A percentile compares a stretch with the other conserved stretches of the same genome.
These are phyloP conservation scores for Gaeumannomyces sp. DNA, from an alignment of 2,329 filamentous ascomycete species.

Conservation along the genomic window DNA sequence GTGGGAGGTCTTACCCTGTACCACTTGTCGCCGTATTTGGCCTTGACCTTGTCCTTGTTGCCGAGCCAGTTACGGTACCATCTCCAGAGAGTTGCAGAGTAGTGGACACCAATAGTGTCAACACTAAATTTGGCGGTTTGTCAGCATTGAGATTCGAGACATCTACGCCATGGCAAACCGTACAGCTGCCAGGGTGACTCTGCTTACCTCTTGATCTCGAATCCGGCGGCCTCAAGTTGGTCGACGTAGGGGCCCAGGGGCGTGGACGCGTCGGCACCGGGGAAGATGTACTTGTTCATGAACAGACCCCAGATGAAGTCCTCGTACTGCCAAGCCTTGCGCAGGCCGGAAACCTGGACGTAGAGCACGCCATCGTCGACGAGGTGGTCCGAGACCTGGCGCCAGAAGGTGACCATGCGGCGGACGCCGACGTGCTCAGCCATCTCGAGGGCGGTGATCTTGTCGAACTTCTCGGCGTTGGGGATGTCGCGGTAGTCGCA, in stretches of 20 bases:
- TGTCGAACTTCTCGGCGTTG: constrained; percentile 75
- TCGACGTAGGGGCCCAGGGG: constrained; percentile 84
- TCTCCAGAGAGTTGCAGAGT: constrained; percentile 91
- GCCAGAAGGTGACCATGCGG: constrained; percentile 74
- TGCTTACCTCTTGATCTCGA: constrained; percentile 69
- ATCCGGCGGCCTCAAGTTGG: constrained; percentile 77
- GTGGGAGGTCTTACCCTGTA: constrained; percentile 64
- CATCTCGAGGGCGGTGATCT: constrained; percentile 98
- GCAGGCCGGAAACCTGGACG: constrained; percentile 89
- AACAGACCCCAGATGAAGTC: constrained; percentile 97
- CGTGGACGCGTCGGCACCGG: constrained; percentile 90
- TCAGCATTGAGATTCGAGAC: too few relatives aligned
- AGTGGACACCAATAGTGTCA: constrained; percentile 94
- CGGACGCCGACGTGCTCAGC: constrained; percentile 96
- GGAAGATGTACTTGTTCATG: constrained; percentile 99
- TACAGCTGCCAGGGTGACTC: too few relatives aligned
- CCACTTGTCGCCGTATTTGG: constrained; percentile 94
- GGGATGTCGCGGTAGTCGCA: constrained; percentile 97
- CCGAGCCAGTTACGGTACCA: constrained; percentile 99
- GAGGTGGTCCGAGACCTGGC: constrained; percentile 89
- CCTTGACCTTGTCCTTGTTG: constrained; percentile 86
- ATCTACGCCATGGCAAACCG: too few relatives aligned
- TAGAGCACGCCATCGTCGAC: constrained; percentile 95
- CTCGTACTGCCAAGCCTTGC: constrained; percentile 96
- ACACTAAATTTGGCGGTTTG: constrained; percentile 34